A percentile compares a stretch with the other conserved stretches of the same genome.
These are phyloP conservation scores for Neurospora tetraspora DNA, from an alignment of 495 filamentous ascomycete genomes.

Conservation along the genomic window DNA sequence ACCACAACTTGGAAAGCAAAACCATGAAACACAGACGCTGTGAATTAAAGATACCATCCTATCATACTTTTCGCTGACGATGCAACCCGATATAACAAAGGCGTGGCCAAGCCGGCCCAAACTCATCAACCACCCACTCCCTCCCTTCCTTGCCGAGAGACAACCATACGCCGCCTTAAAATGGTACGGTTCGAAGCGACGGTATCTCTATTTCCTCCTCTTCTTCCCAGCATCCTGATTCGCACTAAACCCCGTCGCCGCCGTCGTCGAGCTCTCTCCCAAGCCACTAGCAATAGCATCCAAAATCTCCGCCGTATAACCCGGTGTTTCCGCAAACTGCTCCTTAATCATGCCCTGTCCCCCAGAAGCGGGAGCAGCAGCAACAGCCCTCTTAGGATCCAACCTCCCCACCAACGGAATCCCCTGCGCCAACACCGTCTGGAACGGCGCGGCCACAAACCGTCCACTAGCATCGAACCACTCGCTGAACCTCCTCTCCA, in stretches of 20 bases:
- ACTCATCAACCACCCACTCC: not conserved
- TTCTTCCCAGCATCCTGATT: slow-evolving; percentile 23
- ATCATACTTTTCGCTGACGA: not conserved
- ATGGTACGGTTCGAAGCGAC: not conserved
- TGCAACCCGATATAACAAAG: not conserved
- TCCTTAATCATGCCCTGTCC: not conserved
- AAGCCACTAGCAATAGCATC: slow-evolving; percentile 25
- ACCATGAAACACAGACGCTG: not conserved
- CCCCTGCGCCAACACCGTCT: slow-evolving; percentile 62
- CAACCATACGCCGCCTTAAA: not conserved
- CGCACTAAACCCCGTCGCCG: slow-evolving; percentile 16
- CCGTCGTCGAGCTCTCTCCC: slow-evolving; percentile 8
- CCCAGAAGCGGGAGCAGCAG: not conserved
- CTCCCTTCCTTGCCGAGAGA: not conserved
- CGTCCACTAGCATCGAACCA: slow-evolving; percentile 81
- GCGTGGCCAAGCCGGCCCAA: not conserved
- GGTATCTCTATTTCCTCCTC: slow-evolving; percentile 29
- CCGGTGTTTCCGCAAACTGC: slow-evolving; percentile 7
- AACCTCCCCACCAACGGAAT: slow-evolving; percentile 58
- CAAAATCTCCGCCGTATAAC: slow-evolving; percentile 29
- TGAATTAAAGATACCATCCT: not conserved
- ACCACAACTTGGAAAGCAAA: not conserved
- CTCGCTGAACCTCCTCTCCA: slow-evolving; percentile 62
- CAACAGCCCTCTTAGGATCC: slow-evolving; percentile 47
- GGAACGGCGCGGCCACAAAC: slow-evolving; percentile 77